These are phyloP conservation scores for Solanum virginianum DNA, from an alignment of 257 asterid species.

Conservation along the genomic window DNA sequence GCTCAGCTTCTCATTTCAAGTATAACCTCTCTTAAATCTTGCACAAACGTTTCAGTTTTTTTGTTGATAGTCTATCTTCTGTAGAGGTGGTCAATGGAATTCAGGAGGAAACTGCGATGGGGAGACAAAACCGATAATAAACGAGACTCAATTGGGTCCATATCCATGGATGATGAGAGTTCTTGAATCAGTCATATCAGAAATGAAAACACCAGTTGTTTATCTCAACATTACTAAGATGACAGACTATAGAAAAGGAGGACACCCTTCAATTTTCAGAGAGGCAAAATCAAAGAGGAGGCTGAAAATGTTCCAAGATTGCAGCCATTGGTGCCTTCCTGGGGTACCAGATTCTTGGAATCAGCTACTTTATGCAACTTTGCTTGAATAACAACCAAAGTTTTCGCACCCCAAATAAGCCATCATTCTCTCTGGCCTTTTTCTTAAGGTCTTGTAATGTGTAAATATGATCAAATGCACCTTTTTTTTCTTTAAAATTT, in stretches of 20 bases:
- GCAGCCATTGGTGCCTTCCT: conserved; percentile 28
- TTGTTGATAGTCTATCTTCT: background rate
- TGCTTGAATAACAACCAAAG: conserved; percentile 4
- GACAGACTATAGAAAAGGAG: conserved; percentile 56
- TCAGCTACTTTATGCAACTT: conserved; percentile 33
- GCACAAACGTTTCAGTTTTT: background rate
- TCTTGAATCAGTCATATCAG: conserved; percentile 24
- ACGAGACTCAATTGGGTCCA: conserved; percentile 26
- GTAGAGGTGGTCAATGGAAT: conserved; percentile 18
- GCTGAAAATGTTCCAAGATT: conserved; percentile 32
- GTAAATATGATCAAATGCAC: background rate
- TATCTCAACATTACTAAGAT: conserved; percentile 38
- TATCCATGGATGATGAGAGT: conserved; percentile 57
- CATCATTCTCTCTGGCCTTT: background rate
- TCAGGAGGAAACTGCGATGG: conserved; percentile 46
- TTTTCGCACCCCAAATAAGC: background rate
- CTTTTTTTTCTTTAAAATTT: background rate
- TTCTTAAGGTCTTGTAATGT: background rate
- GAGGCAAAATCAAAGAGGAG: background rate
- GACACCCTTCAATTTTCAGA: conserved; percentile 53
- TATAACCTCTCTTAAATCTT: background rate
- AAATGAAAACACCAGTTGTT: conserved; percentile 36
- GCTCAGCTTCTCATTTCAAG: conserved; percentile 63
- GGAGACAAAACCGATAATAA: conserved; percentile 35
- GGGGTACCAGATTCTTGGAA: conserved; percentile 46